A percentile compares a stretch with the other conserved stretches of the same genome.
These are phyloP conservation scores for Hypoxylon sp. DNA, from an alignment of 2,329 filamentous ascomycete species.

Conservation along the genomic window DNA sequence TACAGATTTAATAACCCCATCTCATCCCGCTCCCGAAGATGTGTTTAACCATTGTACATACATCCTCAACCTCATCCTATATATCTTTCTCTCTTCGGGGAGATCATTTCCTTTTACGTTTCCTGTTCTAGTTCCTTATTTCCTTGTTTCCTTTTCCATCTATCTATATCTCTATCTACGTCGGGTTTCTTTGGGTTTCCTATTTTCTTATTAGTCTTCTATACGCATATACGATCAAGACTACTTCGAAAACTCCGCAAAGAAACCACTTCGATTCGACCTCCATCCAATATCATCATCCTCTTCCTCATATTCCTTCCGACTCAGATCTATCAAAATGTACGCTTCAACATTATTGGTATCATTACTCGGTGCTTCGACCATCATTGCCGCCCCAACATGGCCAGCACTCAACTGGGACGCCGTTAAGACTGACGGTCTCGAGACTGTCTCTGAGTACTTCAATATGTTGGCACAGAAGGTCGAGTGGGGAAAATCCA, in stretches of 20 bases:
- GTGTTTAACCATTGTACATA: conserved; percentile 41
- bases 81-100: conserved; percentile 44
- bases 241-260: conserved; percentile 33
- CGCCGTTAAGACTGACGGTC: conserved; percentile 56
- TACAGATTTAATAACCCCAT: conserved; percentile 43
- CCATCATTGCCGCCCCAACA: conserved; percentile 59
- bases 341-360: conserved; percentile 62
- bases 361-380: conserved; percentile 61
- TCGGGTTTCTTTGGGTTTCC: conserved; percentile 47
- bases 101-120: conserved; percentile 50
- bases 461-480: conserved; percentile 71
- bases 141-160: conserved; percentile 43
- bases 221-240: conserved; percentile 35
- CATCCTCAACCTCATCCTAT: conserved; percentile 45
- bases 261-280: conserved; percentile 35
- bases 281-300: conserved; percentile 17
- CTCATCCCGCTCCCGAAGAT: conserved; percentile 39
- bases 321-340: conserved; percentile 59
- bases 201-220: conserved; percentile 44
- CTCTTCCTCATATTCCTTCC: conserved; percentile 27
- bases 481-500: conserved; percentile 62
- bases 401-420: conserved; percentile 61
- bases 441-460: conserved; percentile 68
- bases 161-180: conserved; percentile 40
- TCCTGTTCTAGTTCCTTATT: conserved; percentile 42